A percentile compares a stretch with the other conserved stretches of the same genome.
phyloP scores from a whole-genome alignment of 108 stramenopile species.

The Nannochloropsis salina region DNA sequence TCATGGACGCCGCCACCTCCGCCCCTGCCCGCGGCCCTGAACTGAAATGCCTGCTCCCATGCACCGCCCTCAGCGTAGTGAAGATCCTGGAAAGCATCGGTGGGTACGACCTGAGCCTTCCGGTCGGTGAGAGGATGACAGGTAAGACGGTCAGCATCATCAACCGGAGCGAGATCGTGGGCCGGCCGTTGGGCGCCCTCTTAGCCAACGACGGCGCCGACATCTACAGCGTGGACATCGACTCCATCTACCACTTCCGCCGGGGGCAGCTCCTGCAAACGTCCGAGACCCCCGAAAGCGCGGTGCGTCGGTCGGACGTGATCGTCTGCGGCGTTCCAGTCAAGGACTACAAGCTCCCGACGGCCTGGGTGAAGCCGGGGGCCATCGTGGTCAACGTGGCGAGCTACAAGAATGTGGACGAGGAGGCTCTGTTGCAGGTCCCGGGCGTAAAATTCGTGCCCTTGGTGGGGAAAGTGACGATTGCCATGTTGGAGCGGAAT shows the following conservation, averaged over 20 bases:
- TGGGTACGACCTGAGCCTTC: constrained; percentile 45
- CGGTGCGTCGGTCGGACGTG: constrained; percentile 59
- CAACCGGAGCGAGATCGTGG: constrained; percentile 87
- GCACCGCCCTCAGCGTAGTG: constrained; percentile 80
- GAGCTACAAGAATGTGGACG: constrained; percentile 77
- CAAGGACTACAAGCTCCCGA: constrained; percentile 62
- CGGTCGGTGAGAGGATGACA: constrained; percentile 59
- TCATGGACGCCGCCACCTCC: constrained; percentile 56
- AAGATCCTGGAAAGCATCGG: constrained; percentile 67
- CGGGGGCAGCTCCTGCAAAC: constrained; percentile 39
- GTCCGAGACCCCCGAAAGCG: constrained; percentile 56
- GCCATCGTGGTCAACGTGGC: constrained; percentile 80
- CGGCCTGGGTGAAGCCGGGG: constrained; percentile 61
- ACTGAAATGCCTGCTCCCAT: constrained; percentile 85
- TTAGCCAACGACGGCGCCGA: constrained; percentile 76
- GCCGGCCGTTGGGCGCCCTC: constrained; percentile 82
- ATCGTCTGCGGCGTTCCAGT: constrained; percentile 81
- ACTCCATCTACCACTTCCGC: constrained; percentile 66
- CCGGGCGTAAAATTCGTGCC: constrained; percentile 74
- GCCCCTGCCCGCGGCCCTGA: neutral
- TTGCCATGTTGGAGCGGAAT: constrained; percentile 80
- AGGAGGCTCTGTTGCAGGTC: constrained; percentile 60
- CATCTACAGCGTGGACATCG: constrained; percentile 77
- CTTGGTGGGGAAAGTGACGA: constrained; percentile 86
- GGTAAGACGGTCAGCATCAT: constrained; percentile 71